Evolutionary conservation across 371 early-diverging fungal species (phyloP).

Genomic region (Lichtheimia corymbifera): DNA sequence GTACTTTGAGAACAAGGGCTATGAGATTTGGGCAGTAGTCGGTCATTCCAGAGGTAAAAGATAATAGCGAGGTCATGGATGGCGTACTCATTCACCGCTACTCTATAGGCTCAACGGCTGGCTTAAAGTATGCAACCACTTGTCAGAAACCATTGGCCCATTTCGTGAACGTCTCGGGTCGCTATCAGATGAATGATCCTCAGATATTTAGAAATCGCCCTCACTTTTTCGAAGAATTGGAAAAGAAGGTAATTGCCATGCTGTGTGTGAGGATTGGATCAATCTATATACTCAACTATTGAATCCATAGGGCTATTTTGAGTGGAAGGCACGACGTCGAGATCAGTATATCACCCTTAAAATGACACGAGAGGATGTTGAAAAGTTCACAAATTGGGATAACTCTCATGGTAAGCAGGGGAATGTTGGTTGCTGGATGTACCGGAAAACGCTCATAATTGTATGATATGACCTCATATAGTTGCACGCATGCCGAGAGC

Average conservation of each 20-base stretch:
- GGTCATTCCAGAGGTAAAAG: constrained; percentile 58
- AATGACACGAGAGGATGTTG: constrained; percentile 39
- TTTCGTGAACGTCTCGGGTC: constrained; percentile 55
- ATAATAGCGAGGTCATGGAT: neutral
- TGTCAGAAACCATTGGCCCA: constrained; percentile 41
- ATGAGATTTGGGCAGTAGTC: constrained; percentile 57
- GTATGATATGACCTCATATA: neutral
- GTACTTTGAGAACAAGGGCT: constrained; percentile 57
- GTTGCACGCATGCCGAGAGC: constrained; percentile 54
- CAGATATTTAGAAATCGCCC: constrained; percentile 31
- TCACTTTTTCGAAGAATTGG: constrained; percentile 32
- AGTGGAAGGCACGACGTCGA: constrained; percentile 39
- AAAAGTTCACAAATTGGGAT: constrained; percentile 36
- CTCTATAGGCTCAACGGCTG: constrained; percentile 53
- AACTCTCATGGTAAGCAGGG: constrained; percentile 36
- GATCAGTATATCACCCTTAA: constrained; percentile 33
- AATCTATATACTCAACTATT: neutral
- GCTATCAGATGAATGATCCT: constrained; percentile 54
- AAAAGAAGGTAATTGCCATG: constrained; percentile 15
- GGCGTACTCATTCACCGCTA: neutral
- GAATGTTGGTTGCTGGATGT: neutral
- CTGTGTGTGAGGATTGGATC: too few species aligned
- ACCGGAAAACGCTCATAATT: neutral
- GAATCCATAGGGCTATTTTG: constrained; percentile 36
- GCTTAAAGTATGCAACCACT: constrained; percentile 56